These are phyloP conservation scores for Hypomontagnella monticulosa DNA, from an alignment of 495 filamentous ascomycete species.

Conservation along the genomic window DNA sequence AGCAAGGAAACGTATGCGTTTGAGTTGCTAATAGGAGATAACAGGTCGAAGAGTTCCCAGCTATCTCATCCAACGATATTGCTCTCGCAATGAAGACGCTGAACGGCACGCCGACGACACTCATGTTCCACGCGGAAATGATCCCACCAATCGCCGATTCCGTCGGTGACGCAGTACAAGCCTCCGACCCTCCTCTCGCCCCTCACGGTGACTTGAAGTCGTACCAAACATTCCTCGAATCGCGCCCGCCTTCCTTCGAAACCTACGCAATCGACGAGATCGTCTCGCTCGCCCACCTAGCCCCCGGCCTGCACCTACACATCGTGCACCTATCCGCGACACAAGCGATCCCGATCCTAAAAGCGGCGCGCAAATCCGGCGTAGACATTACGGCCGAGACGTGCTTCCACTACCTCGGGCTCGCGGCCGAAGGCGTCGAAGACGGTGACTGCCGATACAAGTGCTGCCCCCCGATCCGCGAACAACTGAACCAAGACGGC, in stretches of 20 bases:
- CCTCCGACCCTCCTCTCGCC: conserved; percentile 74
- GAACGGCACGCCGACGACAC: conserved; percentile 77
- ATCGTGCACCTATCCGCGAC: conserved; percentile 95
- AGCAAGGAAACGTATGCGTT: conserved; percentile 1
- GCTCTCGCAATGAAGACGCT: conserved; percentile 80
- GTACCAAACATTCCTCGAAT: conserved; percentile 92
- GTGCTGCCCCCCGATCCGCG: conserved; percentile 95
- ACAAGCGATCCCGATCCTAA: conserved; percentile 89
- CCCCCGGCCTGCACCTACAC: conserved; percentile 86
- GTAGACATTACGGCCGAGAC: conserved; percentile 96
- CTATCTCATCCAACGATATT: conserved; percentile 83
- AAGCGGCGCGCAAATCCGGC: conserved; percentile 78
- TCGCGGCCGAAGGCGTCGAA: conserved; percentile 84
- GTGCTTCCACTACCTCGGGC: conserved; percentile 96
- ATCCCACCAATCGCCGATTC: conserved; percentile 86
- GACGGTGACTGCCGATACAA: conserved; percentile 96
- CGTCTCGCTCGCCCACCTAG: conserved; percentile 78
- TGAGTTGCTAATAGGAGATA: conserved; percentile 5
- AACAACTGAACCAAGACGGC: conserved; percentile 81
- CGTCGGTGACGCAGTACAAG: conserved; percentile 80
- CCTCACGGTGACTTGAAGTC: conserved; percentile 79
- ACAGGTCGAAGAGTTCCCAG: conserved; percentile 94
- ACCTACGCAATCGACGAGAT: conserved; percentile 91
- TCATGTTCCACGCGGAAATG: conserved; percentile 99
- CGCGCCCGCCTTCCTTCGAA: conserved; percentile 89